Base-by-base conservation (phyloP, 768 basidiomycete species). In the Mycena amicta region DNA sequence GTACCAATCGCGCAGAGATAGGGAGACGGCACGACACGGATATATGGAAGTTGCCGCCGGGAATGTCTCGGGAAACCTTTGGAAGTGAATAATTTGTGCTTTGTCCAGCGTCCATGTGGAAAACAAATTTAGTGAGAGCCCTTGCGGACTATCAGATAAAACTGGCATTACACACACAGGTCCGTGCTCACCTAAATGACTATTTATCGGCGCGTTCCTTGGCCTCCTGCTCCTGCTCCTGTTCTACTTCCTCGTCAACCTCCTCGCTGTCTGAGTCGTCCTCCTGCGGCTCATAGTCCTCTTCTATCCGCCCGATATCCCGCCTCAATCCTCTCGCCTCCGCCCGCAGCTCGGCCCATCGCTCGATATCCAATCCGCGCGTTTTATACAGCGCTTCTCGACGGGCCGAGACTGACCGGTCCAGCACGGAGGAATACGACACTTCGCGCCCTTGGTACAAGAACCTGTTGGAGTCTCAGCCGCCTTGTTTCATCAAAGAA, bases 381-480 rank as follows among this genome's bases (percentile, higher is more conserved):
- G 78, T 63, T 60, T 79, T 77, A 69, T 89, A 89, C 46, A 87
- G 70, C 4, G 77, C 72, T 52, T 83, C 75, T 27, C 84, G 82
- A 0, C 85, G 77, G 5, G 83, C 71, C 3, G 84, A 85, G 22
- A 89, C 79, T 1, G 83, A 86, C 12, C 78, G 75, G 56, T 84
- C 77, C 11, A 89, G 75, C 3, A 88, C 77, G 27, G 86, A 86
- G 6, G 83, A 79, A 66, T 88, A 88, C 0, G 85, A 86, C 0
- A 88, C 85, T 67, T 87, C 84, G 15, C 83, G 77, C 2, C 83
- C 83, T 70, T 83, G 81, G 67, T 84, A 83, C 0, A 85, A 69
- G 66, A 86, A 85, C 82, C 81, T 82, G 53, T 6, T 12, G 11
- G 13, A 25, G 47, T 5, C 6, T 49, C 25, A 50, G 22, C 23